Conservation (phyloP, 768 basidiomycete genomes). For the Cystofilobasidium capitatum region DNA sequence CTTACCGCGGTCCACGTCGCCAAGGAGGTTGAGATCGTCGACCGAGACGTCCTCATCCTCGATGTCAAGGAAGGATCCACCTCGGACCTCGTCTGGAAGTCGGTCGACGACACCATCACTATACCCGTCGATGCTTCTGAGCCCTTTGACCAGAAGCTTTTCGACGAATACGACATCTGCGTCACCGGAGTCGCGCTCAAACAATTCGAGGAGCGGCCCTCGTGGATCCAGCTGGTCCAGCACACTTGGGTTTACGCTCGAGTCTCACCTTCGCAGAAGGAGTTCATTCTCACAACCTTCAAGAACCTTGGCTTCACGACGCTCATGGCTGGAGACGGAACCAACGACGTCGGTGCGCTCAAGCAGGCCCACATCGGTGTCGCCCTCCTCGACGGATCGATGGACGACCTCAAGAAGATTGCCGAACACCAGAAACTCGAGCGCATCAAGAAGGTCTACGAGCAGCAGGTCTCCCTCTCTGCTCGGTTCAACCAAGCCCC, state of each 20-base stretch:
- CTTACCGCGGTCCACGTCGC: slow-evolving; percentile 95
- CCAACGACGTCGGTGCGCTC: slow-evolving; percentile 95
- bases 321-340: slow-evolving; percentile 97
- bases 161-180: slow-evolving; percentile 88
- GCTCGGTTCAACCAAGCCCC: slow-evolving; percentile 84
- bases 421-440: slow-evolving; percentile 84
- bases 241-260: slow-evolving; percentile 98
- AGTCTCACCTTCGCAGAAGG: slow-evolving; percentile 91
- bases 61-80: slow-evolving; percentile 75
- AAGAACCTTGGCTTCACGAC: slow-evolving; percentile 83
- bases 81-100: slow-evolving; percentile 80
- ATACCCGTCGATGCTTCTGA: slow-evolving; percentile 73
- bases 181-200: slow-evolving; percentile 89
- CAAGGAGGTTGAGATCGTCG: slow-evolving; percentile 90
- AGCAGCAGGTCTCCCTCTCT: slow-evolving; percentile 84
- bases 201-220: slow-evolving; percentile 61
- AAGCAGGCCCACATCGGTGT: slow-evolving; percentile 98
- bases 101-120: slow-evolving; percentile 80
- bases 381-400: slow-evolving; percentile 79
- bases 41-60: slow-evolving; percentile 84
- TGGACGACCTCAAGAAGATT: slow-evolving; percentile 84
- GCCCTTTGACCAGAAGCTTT: slow-evolving; percentile 65
- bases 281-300: slow-evolving; percentile 81
- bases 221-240: slow-evolving; percentile 76
- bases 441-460: slow-evolving; percentile 91